Base-by-base conservation (phyloP, 805 yeast species). In the Groenewaldozyma tartarivorans region DNA sequence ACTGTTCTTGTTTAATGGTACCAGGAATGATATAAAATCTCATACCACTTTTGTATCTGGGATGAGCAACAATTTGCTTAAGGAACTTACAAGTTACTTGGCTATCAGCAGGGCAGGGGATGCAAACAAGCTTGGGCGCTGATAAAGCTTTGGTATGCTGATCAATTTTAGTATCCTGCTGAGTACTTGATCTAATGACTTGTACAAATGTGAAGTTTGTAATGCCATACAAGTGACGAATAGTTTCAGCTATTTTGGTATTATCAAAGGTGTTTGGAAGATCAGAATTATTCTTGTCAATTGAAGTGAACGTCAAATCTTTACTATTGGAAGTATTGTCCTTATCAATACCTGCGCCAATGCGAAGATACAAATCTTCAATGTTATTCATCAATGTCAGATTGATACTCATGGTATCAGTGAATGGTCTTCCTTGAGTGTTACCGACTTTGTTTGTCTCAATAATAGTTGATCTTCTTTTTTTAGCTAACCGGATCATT, bases 31-130 rank as follows among this genome's bases (percentile, higher is more conserved):
- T 48, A 55, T 71, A 76, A n/a, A 76, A 69, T 52, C 74, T 72
- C 82, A 77, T 77, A 47, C 72, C 74, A 4, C 74, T 64, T 52
- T 77, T 77, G 55, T 77, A 77, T 26, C 82, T 56, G 9, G 82
- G 82, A 48, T 80, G 61, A 11, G 81, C 81, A 26, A 75, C 69
- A 19, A 70, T 63, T 44, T 74, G 74, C 55, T 77, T 77, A 38
- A 77, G 57, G 50, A 72, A 76, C 3, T 69, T 57, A 31, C 75
- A 67, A 20, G 67, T 60, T 16, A 45, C 27, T 11, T 34, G 15
- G 20, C 34, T 35, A 20, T 35, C 35, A 11, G 29, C 22, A 6
- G 44, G 42, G 11, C 30, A 16, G 9, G 48, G 50, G 16, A 45
- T 22, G 16, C 36, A 33, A 17, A 49, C 45, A 19, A 51, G 21